phyloP scores from a whole-genome alignment of 257 asterid species.

The Plectranthus barbatus region DNA sequence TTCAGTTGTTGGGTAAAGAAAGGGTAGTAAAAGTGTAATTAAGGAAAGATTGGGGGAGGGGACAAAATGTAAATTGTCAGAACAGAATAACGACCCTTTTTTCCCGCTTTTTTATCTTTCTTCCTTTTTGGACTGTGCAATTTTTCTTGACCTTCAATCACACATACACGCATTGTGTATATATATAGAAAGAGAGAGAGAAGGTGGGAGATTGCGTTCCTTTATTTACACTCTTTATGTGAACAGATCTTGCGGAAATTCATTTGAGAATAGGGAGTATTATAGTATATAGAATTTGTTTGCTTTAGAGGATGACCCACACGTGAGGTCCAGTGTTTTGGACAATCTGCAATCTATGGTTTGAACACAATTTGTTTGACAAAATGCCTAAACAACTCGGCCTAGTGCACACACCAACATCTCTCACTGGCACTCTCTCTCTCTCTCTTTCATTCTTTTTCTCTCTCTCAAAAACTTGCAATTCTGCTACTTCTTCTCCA shows the following conservation, averaged over 20 bases:
- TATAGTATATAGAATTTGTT: constrained; percentile 10
- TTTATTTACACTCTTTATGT: constrained; percentile 30
- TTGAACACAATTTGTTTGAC: constrained; percentile 48
- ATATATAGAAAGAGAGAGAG: constrained; percentile 1
- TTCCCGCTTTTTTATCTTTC: constrained; percentile 10
- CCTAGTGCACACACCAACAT: constrained; percentile 18
- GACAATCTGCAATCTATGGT: constrained; percentile 46
- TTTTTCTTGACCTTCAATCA: constrained; percentile 35
- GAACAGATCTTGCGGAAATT: constrained; percentile 26
- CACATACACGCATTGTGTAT: background rate
- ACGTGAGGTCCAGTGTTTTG: constrained; percentile 34
- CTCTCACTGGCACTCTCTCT: constrained; percentile 31
- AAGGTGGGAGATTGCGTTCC: constrained; percentile 7
- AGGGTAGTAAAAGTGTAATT: background rate
- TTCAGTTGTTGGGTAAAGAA: too few relatives aligned
- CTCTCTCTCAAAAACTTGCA: constrained; percentile 31
- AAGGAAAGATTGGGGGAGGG: constrained; percentile 24
- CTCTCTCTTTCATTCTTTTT: constrained; percentile 24
- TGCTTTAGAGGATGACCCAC: constrained; percentile 50
- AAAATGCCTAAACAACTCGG: constrained; percentile 43
- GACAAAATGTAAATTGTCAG: constrained; percentile 29
- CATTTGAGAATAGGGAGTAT: background rate
- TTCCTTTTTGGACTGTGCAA: constrained; percentile 7
- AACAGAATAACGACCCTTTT: constrained; percentile 37
- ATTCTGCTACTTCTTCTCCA: constrained; percentile 23